Base-by-base conservation (phyloP, 1,284 basidiomycete genomes). In the Fomes fomentarius region DNA sequence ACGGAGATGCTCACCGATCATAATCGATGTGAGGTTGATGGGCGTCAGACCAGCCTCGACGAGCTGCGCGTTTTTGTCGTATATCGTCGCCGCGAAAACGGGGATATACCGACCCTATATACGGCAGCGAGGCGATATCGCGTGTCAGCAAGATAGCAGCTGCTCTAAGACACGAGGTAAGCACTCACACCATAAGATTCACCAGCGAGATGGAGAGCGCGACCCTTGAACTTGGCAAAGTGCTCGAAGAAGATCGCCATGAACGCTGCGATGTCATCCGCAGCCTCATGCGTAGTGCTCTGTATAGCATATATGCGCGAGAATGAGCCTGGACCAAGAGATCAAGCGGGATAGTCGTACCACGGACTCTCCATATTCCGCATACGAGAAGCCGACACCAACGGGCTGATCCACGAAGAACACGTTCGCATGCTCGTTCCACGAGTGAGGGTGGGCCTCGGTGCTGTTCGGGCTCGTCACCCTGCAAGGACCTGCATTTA, bases 71-170 rank as follows among this genome's bases (percentile, higher is more conserved):
- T 95, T 94, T 59, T 90, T 84, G 68, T 94, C 92, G 39, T 88
- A 84, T 0, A 95, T 82, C 14, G 84, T 82, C 1, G 88, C 76
- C 0, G 93, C 93, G 60, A 92, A 94, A 5, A 92, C 74, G 4
- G 93, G 93, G 4, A 94, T 75, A 69, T 93, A 94, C 17, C 91
- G 83, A 1, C 93, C 93, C 83, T 88, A 53, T 15, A 3, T n/a
- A n/a, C n/a, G n/a, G n/a, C n/a, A n/a, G n/a, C n/a, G 42, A 42
- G 11, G 2, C 43, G 15, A 22, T 15, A 22, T 14, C 43, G 6
- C 9, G 17, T 19, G 17, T 39, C 4, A 12, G 19, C 2, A 28
- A 15, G 19, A 26, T 14, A 2, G 19, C 14, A 22, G 3, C 8
- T 4, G n/a, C n/a, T n/a, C n/a, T n/a, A n/a, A 7, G 2, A 76